Evolutionary conservation across 2,329 filamentous ascomycete species (phyloP).

Genomic region (Truncatella angustata): DNA sequence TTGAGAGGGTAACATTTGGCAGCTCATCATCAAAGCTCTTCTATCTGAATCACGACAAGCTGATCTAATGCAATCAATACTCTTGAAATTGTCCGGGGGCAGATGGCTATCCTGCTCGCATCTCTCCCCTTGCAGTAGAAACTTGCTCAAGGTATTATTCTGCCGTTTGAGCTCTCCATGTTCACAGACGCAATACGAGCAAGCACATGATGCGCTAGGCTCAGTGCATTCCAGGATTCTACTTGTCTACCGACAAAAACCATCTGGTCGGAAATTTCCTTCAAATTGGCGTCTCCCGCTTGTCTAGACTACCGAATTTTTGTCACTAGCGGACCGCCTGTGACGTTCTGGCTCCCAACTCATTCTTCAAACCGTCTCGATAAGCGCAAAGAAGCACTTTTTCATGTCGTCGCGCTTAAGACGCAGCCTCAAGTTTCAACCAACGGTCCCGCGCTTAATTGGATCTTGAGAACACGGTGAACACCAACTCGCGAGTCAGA

Average conservation of each 20-base stretch:
- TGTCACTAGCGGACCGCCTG: background rate
- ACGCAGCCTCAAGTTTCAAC: background rate
- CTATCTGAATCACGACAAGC: background rate
- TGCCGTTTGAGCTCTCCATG: too few species aligned
- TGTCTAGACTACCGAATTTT: background rate
- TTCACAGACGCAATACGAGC: background rate
- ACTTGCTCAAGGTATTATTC: background rate
- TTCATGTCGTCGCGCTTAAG: background rate
- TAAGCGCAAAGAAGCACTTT: background rate
- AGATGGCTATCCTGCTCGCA: background rate
- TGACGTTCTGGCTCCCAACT: background rate
- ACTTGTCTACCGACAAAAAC: too few species aligned
- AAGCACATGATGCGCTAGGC: background rate
- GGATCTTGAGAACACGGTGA: background rate
- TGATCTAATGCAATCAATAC: background rate
- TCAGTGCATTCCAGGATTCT: background rate
- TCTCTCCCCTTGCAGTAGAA: background rate
- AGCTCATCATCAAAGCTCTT: slow-evolving; percentile 5
- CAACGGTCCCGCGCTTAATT: background rate
- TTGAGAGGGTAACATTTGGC: slow-evolving; percentile 3
- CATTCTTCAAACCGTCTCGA: background rate
- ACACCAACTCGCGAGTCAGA: background rate
- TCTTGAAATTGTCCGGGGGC: background rate
- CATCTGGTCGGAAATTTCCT: background rate
- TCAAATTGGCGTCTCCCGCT: too few species aligned